A percentile compares a stretch with the other conserved stretches of the same genome.
Evolutionary conservation across 192 early-diverging fungal genomes (phyloP).

Genomic region (Globomyces pollinis-pini): DNA sequence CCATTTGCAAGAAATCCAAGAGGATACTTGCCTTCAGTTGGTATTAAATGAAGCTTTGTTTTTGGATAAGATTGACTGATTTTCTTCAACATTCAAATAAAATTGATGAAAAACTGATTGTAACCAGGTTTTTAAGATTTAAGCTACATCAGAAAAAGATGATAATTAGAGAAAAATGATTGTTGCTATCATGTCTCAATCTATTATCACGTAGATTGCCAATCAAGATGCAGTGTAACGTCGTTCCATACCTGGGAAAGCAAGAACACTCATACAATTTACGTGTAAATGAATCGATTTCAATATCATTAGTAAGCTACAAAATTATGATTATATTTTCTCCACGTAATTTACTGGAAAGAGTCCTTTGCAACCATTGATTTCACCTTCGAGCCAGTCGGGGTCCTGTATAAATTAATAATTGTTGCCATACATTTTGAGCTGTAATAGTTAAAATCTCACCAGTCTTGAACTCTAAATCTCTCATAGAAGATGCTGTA

Average conservation of each 20-base stretch:
- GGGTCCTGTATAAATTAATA: conserved; percentile 17
- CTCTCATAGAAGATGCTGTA: conserved; percentile 66
- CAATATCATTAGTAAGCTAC: too few relatives aligned
- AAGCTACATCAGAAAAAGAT: too few relatives aligned
- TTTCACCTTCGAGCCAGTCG: conserved; percentile 85
- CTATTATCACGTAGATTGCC: too few relatives aligned
- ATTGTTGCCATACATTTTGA: conserved; percentile 22
- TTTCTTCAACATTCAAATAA: not conserved
- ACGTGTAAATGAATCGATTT: too few relatives aligned
- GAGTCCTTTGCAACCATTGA: conserved; percentile 71
- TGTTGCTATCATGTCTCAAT: too few relatives aligned
- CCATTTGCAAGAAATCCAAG: conserved; percentile 75
- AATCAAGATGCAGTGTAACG: too few relatives aligned
- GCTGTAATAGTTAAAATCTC: conserved; percentile 81
- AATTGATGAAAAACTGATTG: too few relatives aligned
- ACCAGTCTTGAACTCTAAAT: conserved; percentile 82
- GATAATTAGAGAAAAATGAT: too few relatives aligned
- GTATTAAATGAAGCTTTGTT: conserved; percentile 24
- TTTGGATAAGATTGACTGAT: not conserved
- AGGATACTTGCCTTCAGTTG: conserved; percentile 73
- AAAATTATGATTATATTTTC: conserved; percentile 12
- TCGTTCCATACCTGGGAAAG: too few relatives aligned
- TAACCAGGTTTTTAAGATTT: too few relatives aligned
- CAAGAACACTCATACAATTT: too few relatives aligned
- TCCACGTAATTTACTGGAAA: conserved; percentile 92